phyloP scores from a whole-genome alignment of 106 monocot species.

The Platanthera guangdongensis region DNA sequence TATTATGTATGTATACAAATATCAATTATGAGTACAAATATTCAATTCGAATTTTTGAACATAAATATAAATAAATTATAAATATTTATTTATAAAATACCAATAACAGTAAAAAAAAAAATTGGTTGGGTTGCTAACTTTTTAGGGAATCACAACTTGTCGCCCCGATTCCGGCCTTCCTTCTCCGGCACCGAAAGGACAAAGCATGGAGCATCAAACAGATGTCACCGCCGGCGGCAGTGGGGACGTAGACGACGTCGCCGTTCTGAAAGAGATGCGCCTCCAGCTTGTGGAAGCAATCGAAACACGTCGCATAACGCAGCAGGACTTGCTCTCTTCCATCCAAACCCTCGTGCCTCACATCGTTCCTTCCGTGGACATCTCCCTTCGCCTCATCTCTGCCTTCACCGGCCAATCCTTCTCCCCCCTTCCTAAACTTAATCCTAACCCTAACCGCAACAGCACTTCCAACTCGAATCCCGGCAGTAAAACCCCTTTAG shows the following conservation, averaged over 20 bases:
- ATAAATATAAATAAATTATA: no score
- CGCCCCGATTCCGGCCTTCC: no score
- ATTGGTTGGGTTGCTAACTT: no score
- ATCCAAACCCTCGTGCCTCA: slow-evolving; percentile 61
- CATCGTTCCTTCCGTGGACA: slow-evolving; percentile 59
- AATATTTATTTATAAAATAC: no score
- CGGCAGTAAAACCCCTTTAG: slow-evolving; percentile 13
- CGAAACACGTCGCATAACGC: slow-evolving; percentile 32
- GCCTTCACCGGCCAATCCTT: slow-evolving; percentile 83
- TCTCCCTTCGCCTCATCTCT: slow-evolving; percentile 67
- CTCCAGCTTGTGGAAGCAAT: slow-evolving; percentile 38
- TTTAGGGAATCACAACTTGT: no score
- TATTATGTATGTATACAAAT: no score
- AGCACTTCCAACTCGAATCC: neutral
- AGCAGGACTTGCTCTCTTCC: slow-evolving; percentile 50
- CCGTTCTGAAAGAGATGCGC: slow-evolving; percentile 34
- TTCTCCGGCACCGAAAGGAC: neutral
- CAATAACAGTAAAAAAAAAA: no score
- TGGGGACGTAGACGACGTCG: slow-evolving; percentile 30
- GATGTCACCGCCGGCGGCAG: slow-evolving; percentile 11
- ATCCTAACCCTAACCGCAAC: slow-evolving; percentile 23
- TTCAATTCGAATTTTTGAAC: no score
- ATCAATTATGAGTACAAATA: no score
- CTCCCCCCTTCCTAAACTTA: slow-evolving; percentile 43
- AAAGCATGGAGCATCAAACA: slow-evolving; percentile 12